Conservation (phyloP, 2,329 filamentous ascomycete genomes). For the Phoma sp. region DNA sequence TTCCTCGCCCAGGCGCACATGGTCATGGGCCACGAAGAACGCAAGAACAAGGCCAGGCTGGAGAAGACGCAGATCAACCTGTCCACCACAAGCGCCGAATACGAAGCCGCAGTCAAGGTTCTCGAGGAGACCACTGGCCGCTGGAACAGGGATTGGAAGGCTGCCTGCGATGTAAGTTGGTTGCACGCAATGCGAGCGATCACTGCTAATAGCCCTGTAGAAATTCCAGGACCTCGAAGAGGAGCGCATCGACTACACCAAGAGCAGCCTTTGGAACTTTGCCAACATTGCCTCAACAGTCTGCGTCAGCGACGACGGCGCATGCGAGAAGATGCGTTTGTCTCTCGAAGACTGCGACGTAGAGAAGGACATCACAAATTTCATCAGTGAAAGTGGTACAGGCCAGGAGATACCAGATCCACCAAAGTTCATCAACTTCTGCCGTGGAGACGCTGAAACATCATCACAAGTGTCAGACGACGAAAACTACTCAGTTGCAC, state of each 20-base stretch:
- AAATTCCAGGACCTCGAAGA: slow-evolving; percentile 99
- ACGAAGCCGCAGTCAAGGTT: slow-evolving; percentile 89
- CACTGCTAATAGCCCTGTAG: slow-evolving; percentile 50
- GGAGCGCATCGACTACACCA: slow-evolving; percentile 94
- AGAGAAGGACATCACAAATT: slow-evolving; percentile 87
- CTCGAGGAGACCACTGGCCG: slow-evolving; percentile 93
- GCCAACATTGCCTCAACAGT: slow-evolving; percentile 97
- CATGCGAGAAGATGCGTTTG: slow-evolving; percentile 92
- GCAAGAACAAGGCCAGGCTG: slow-evolving; percentile 97
- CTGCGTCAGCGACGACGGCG: slow-evolving; percentile 92
- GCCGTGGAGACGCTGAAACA: slow-evolving; percentile 84
- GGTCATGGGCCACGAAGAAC: slow-evolving; percentile 99
- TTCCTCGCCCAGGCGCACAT: slow-evolving; percentile 98
- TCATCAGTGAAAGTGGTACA: slow-evolving; percentile 89
- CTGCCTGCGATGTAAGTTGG: slow-evolving; percentile 74
- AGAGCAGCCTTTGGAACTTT: slow-evolving; percentile 97
- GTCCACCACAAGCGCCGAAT: slow-evolving; percentile 88
- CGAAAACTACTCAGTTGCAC: slow-evolving; percentile 89
- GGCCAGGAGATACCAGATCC: slow-evolving; percentile 97
- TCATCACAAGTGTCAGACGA: slow-evolving; percentile 86
- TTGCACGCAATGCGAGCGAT: not conserved
- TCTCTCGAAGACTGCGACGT: slow-evolving; percentile 96
- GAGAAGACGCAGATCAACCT: slow-evolving; percentile 98
- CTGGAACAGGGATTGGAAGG: slow-evolving; percentile 99
- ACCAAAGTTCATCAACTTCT: slow-evolving; percentile 99